These are phyloP conservation scores for Colletotrichum sp. DNA, from an alignment of 2,329 filamentous ascomycete genomes.

Conservation along the genomic window DNA sequence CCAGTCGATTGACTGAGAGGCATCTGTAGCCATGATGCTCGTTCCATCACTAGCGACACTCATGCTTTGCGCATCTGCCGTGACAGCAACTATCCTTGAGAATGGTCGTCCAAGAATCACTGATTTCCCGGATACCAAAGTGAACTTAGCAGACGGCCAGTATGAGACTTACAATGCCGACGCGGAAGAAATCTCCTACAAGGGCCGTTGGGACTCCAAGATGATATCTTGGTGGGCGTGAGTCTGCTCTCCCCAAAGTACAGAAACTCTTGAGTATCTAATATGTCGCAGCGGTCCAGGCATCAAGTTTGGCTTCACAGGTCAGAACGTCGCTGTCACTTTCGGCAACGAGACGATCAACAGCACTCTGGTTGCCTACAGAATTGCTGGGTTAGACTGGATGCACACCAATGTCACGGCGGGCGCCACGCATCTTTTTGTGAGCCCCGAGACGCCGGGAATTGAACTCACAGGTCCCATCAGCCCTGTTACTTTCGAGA, in stretches of 20 bases:
- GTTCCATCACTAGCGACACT: slow-evolving; percentile 1
- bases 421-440: slow-evolving; percentile 59
- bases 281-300: slow-evolving; percentile 47
- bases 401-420: slow-evolving; percentile 65
- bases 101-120: slow-evolving; percentile 46
- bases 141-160: slow-evolving; percentile 34
- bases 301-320: slow-evolving; percentile 60
- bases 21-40: neutral
- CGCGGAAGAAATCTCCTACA: slow-evolving; percentile 62
- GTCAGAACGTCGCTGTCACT: slow-evolving; percentile 55
- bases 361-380: slow-evolving; percentile 60
- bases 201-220: slow-evolving; percentile 66
- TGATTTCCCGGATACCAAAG: slow-evolving; percentile 44
- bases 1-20: neutral
- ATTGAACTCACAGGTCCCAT: slow-evolving; percentile 47
- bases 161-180: slow-evolving; percentile 54
- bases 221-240: slow-evolving; percentile 67
- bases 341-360: slow-evolving; percentile 57
- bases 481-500: slow-evolving; percentile 55
- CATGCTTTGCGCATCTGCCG: slow-evolving; percentile 25
- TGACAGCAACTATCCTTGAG: slow-evolving; percentile 38
- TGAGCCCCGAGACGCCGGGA: slow-evolving; percentile 48
- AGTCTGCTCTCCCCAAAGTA: slow-evolving; percentile 28
- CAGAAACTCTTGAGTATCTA: slow-evolving; percentile 2
- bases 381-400: slow-evolving; percentile 65